phyloP scores from a whole-genome alignment of 805 yeast species.

The Saturnispora zaruensis region DNA sequence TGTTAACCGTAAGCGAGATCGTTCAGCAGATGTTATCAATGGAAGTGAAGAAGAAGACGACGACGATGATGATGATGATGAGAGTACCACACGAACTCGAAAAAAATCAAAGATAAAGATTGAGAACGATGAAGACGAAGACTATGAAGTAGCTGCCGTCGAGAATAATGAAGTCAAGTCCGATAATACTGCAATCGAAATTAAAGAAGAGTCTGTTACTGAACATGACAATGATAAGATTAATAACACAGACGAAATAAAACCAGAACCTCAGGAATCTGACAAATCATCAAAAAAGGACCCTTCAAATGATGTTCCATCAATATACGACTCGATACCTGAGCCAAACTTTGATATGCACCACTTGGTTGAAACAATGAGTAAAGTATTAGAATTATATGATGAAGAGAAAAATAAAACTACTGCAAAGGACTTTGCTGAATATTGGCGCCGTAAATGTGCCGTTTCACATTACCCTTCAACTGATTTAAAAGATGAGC shows the following conservation, averaged over 20 bases:
- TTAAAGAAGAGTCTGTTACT: background rate
- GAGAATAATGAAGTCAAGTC: background rate
- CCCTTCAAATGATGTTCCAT: constrained; percentile 33
- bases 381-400: constrained; percentile 18
- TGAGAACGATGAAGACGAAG: constrained; percentile 8
- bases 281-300: constrained; percentile 17
- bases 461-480: constrained; percentile 91
- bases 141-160: background rate
- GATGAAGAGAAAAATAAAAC: constrained; percentile 48
- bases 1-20: background rate
- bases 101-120: constrained; percentile 1
- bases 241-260: background rate
- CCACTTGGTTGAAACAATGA: constrained; percentile 17
- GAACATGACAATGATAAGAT: constrained; percentile 10
- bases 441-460: constrained; percentile 62
- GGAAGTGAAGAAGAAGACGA: constrained; percentile 1
- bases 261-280: background rate
- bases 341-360: constrained; percentile 13
- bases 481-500: constrained; percentile 57
- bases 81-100: constrained; percentile 7
- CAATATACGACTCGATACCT: constrained; percentile 28
- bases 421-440: constrained; percentile 46
- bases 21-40: background rate
- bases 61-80: constrained; percentile 14
- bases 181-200: background rate